Evolutionary conservation across 768 basidiomycete genomes (phyloP), one percentile per base, ranked within the genome.

Genomic region (Podaxis carcinomalis): DNA sequence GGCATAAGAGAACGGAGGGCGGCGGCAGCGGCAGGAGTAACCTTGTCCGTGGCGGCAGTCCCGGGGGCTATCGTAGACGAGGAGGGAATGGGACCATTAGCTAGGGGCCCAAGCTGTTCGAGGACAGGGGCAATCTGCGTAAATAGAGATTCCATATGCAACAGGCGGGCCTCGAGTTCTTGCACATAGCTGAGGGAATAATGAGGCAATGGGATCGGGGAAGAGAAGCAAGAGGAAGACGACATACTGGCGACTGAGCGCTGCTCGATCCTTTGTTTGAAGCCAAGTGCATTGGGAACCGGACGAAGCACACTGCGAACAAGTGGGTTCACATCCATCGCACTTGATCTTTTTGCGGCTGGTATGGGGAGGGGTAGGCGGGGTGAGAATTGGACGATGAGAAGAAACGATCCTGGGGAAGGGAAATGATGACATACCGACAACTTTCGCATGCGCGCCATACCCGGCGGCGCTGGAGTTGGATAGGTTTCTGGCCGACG

Each of bases 341-440:
- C 92, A 94, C 72, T 94, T 94, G 71, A 94, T 93, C 81, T 94
- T 94, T 84, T 93, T 93, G 65, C 91, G 86, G 63, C 92, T 92
- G 72, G 36, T 46, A 60, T 42, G 58, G 65, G 63, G 60, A 58
- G 58, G 56, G 65, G 58, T 58, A 60, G 59, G 57, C 7, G 32
- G 0, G 32, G 51, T 62, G 52, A 64, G 54, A 44, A 51, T 46
- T 58, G 47, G 36, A 65, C 56, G 60, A 49, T 63, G 57, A 63
- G 61, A 27, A 50, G 53, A 56, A 70, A 72, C 68, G 59, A 51
- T 23, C 5, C 16, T 5, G 40, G 47, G 51, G 37, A 46, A 35
- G 55, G n/a, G 58, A 64, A 65, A 63, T 63, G 46, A 62, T 56
- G 52, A 78, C 84, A 51, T 63, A 88, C 92, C 92, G 86, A 79